phyloP scores from a whole-genome alignment of 768 basidiomycete genomes.

The Lactifluus volemus region DNA sequence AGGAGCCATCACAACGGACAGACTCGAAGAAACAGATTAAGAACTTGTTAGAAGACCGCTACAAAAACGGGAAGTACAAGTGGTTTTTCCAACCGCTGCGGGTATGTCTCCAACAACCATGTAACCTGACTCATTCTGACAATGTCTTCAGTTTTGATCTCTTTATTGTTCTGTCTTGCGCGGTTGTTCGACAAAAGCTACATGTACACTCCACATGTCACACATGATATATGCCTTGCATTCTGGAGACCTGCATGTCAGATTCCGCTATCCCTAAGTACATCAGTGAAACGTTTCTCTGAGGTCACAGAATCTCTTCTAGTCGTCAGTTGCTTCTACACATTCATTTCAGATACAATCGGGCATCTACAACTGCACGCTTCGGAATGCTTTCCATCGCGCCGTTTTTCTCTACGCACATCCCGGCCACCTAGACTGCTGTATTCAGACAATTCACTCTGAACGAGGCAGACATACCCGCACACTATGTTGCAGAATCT shows the following conservation, averaged over 20 bases:
- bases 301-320: not conserved
- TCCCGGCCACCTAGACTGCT: constrained; percentile 42
- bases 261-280: not conserved
- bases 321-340: not conserved
- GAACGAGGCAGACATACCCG: constrained; percentile 28
- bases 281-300: not conserved
- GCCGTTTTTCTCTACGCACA: constrained; percentile 50
- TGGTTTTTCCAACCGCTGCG: constrained; percentile 92
- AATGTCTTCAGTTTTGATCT: constrained; percentile 29
- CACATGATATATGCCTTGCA: constrained; percentile 24
- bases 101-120: constrained; percentile 36
- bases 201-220: constrained; percentile 32
- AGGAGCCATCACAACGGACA: constrained; percentile 93
- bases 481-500: constrained; percentile 33
- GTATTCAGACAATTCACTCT: not conserved
- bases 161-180: constrained; percentile 10
- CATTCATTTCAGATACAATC: constrained; percentile 1
- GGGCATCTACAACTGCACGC: constrained; percentile 30
- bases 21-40: constrained; percentile 94
- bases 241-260: constrained; percentile 3
- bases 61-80: constrained; percentile 89
- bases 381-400: constrained; percentile 51
- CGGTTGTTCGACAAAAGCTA: constrained; percentile 26
- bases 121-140: not conserved
- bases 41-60: constrained; percentile 94